These are phyloP conservation scores for Pisolithus tinctorius DNA, from an alignment of 768 basidiomycete species.

Conservation along the genomic window DNA sequence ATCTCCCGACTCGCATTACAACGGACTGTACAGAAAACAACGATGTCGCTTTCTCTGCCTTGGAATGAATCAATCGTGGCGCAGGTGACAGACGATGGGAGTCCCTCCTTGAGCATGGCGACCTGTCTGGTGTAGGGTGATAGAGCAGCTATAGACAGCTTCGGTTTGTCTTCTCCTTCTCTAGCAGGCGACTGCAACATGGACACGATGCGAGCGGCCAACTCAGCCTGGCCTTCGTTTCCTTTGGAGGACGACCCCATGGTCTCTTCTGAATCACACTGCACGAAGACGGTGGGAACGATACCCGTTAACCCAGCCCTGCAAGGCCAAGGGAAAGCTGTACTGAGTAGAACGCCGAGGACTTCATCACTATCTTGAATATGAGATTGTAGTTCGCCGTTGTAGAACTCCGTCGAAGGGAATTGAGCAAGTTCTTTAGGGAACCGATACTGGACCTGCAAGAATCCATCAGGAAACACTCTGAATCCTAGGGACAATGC, in stretches of 20 bases:
- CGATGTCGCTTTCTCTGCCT: constrained; percentile 60
- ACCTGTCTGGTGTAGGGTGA: constrained; percentile 60
- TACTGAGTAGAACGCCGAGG: constrained; percentile 31
- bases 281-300: constrained; percentile 52
- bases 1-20: constrained; percentile 54
- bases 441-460: constrained; percentile 58
- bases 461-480: neutral
- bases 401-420: constrained; percentile 60
- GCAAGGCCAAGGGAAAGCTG: constrained; percentile 55
- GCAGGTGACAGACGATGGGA: constrained; percentile 21
- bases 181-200: constrained; percentile 28
- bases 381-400: constrained; percentile 44
- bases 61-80: constrained; percentile 44
- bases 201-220: constrained; percentile 41
- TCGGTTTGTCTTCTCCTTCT: neutral
- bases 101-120: constrained; percentile 34
- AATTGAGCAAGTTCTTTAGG: constrained; percentile 51
- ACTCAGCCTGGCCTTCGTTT: constrained; percentile 50
- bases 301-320: constrained; percentile 17
- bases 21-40: constrained; percentile 60
- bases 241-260: constrained; percentile 54
- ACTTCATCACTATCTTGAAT: constrained; percentile 31
- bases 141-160: constrained; percentile 15
- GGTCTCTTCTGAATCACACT: constrained; percentile 52
- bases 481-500: constrained; percentile 3